phyloP scores from a whole-genome alignment of 768 basidiomycete genomes.

The Chalciporus piperatus region DNA sequence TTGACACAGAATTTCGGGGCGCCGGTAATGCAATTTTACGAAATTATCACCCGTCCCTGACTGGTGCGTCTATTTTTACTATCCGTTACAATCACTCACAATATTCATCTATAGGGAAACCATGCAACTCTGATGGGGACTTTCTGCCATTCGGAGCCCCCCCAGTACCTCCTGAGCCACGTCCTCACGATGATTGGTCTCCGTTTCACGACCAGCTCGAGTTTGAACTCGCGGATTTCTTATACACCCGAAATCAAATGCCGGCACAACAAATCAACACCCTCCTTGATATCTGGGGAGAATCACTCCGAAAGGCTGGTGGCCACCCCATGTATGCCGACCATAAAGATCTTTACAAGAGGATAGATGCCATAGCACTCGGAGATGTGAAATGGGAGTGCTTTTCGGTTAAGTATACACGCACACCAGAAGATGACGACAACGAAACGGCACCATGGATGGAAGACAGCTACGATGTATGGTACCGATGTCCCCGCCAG shows the following conservation, averaged over 20 bases:
- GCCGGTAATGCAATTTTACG: too few species aligned
- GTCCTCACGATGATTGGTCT: conserved; percentile 12
- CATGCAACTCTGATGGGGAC: too few species aligned
- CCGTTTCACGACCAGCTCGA: conserved; percentile 11
- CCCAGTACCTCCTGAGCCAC: too few species aligned
- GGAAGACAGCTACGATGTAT: not conserved
- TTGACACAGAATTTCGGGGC: too few species aligned
- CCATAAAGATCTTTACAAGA: not conserved
- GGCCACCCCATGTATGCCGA: not conserved
- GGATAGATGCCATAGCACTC: conserved; percentile 34
- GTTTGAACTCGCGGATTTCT: conserved; percentile 23
- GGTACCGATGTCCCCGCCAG: conserved; percentile 14
- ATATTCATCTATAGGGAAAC: too few species aligned
- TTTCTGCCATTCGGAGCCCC: too few species aligned
- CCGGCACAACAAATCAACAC: conserved; percentile 18
- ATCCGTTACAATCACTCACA: too few species aligned
- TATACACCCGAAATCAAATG: conserved; percentile 20
- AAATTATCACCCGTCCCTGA: too few species aligned
- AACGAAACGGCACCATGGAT: not conserved
- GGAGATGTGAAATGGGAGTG: conserved; percentile 38
- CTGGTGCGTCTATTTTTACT: too few species aligned
- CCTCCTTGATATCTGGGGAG: conserved; percentile 20
- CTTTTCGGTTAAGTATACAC: conserved; percentile 27
- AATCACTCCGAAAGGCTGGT: not conserved
- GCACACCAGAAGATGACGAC: not conserved